Evolutionary conservation across 169 alveolate genomes (phyloP), one percentile per base, ranked within the genome.

Genomic region (Ichthyophthirius multifiliis): DNA sequence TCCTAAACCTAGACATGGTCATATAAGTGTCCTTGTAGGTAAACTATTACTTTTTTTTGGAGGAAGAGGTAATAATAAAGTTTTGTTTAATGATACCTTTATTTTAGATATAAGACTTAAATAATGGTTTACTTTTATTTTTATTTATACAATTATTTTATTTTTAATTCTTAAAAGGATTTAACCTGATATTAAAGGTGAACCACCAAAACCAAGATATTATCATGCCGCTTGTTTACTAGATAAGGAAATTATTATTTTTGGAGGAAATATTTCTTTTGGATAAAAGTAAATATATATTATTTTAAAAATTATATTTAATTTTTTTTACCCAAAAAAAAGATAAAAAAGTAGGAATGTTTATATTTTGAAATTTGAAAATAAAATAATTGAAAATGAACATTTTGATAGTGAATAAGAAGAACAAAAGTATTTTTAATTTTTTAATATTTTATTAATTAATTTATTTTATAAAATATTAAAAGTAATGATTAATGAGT

Each of bases 1-100:
- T 27, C 86, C 86, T 13, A 18, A 64, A 6, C 76, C 80, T 15
- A 67, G 86, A 81, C 75, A 81, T 81, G 80, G 86, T 13, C 86
- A 81, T 74, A 37, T 35, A 13, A 74, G 75, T 3, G 75, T 37
- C 3, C 20, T 67, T 15, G 75, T 67, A 30, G 47, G 44, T 32
- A 16, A 35, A 13, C 46, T 47, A 20, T 34, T 81, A 7, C 65
- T 71, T 18, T 71, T 81, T 30, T 81, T 65, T 48, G 86, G 86
- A 12, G 86, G 86, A 23, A 81, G 86, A 81, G 80, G 76, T 30
- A 46, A 71, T 30, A 62, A 73, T 41, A 73, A 37, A 23, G 43
- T 71, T 5, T 32, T 73, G 35, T 45, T 71, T 18, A 67, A 67
- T 37, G 86, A 81, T 71, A 39, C 73, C 16, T 67, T 65, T 47